Percentiles rank a stretch among this genome's conserved stretches.
phyloP scores from a whole-genome alignment of 2,329 filamentous ascomycete genomes.

The Thielaviopsis ethacetica region DNA sequence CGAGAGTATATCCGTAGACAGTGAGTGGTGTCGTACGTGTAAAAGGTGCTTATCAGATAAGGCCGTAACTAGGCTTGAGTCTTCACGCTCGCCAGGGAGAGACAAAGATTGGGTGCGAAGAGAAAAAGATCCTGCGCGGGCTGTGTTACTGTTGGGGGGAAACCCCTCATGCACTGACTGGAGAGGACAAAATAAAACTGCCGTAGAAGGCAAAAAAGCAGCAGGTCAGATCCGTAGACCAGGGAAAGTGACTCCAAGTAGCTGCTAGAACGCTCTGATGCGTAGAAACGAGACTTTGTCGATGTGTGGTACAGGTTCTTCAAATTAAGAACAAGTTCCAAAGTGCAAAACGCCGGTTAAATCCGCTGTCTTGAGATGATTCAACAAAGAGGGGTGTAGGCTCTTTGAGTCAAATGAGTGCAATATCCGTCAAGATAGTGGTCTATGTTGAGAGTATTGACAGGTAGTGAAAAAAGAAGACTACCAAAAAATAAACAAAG shows the following conservation, averaged over 20 bases:
- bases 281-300: neutral
- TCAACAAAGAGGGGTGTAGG: neutral
- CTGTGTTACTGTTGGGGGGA: conserved; percentile 9
- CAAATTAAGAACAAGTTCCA: neutral
- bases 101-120: conserved; percentile 2
- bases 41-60: neutral
- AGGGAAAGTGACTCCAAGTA: neutral
- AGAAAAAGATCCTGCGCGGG: conserved; percentile 7
- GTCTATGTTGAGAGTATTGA: neutral
- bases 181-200: conserved; percentile 1
- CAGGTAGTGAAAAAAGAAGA: neutral
- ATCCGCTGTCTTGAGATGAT: too few relatives aligned
- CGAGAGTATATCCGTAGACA: neutral
- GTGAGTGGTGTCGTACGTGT: too few relatives aligned
- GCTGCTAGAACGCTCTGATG: neutral
- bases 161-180: conserved; percentile 9
- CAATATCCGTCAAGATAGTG: neutral
- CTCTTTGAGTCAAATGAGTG: neutral
- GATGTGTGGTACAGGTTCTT: neutral
- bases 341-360: neutral
- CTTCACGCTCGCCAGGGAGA: neutral
- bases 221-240: neutral
- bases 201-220: conserved; percentile 4
- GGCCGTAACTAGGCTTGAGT: neutral
- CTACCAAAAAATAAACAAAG: neutral